These are phyloP conservation scores for Setaria italica DNA, from an alignment of 202 grass and related monocot species.

Conservation along the genomic window DNA sequence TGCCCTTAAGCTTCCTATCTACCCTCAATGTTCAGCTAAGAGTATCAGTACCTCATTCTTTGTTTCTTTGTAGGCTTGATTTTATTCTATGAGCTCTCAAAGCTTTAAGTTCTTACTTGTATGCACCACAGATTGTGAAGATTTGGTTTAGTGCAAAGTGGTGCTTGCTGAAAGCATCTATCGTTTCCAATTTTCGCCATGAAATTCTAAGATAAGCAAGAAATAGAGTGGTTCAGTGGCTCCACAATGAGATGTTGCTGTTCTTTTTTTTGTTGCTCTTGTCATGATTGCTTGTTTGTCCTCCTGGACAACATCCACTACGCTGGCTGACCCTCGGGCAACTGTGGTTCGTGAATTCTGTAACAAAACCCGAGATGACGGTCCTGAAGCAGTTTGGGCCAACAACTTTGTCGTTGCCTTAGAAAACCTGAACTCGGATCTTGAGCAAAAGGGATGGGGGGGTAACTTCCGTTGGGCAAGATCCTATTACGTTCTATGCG, in stretches of 20 bases:
- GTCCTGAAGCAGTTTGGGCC: constrained; percentile 28
- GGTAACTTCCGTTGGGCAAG: constrained; percentile 23
- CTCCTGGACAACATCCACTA: background rate
- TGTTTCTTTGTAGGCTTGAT: background rate
- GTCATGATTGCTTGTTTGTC: background rate
- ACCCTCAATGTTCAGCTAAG: constrained; percentile 13
- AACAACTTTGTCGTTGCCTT: constrained; percentile 46
- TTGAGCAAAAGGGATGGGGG: constrained; percentile 50
- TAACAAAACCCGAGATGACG: constrained; percentile 7
- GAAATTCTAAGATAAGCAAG: constrained; percentile 24
- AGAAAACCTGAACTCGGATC: constrained; percentile 41
- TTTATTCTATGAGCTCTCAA: background rate
- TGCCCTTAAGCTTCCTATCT: background rate
- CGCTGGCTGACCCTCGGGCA: constrained; percentile 45
- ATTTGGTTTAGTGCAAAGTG: background rate
- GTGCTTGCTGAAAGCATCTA: background rate
- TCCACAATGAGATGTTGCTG: background rate
- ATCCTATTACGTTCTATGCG: constrained; percentile 39
- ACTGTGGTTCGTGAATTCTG: constrained; percentile 37
- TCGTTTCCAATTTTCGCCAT: background rate
- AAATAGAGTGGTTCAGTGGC: background rate
- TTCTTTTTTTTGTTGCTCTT: background rate
- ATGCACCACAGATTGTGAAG: background rate
- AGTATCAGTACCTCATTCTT: background rate
- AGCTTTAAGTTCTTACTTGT: background rate